These are phyloP conservation scores for Hydnomerulius pinastri DNA, from an alignment of 768 basidiomycete genomes.

Conservation along the genomic window DNA sequence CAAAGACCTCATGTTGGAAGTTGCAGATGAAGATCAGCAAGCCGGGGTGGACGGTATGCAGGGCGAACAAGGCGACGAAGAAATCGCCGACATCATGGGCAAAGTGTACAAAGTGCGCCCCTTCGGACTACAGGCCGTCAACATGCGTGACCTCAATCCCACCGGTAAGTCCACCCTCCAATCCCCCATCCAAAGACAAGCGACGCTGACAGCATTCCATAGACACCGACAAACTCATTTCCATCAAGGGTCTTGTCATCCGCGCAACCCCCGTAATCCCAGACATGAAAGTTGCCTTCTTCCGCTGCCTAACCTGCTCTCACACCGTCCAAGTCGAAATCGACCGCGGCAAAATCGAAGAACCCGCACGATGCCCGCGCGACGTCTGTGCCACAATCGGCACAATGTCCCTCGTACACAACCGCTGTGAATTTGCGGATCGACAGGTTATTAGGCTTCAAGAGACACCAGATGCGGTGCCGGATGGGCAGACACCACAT, in stretches of 20 bases:
- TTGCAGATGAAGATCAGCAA: conserved; percentile 79
- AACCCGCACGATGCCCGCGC: conserved; percentile 88
- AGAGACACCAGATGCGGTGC: conserved; percentile 97
- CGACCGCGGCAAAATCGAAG: conserved; percentile 96
- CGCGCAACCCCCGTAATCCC: conserved; percentile 97
- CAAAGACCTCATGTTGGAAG: conserved; percentile 89
- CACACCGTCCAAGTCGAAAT: conserved; percentile 98
- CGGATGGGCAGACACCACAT: conserved; percentile 97
- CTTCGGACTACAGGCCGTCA: conserved; percentile 78
- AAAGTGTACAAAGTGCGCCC: conserved; percentile 93
- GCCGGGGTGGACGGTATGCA: conserved; percentile 74
- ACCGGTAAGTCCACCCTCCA: conserved; percentile 54
- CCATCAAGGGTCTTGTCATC: conserved; percentile 95
- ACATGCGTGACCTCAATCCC: conserved; percentile 96
- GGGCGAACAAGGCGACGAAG: conserved; percentile 75
- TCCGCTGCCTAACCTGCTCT: conserved; percentile 92
- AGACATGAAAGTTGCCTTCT: conserved; percentile 99
- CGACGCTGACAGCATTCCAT: conserved; percentile 3
- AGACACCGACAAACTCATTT: conserved; percentile 99
- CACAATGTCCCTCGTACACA: conserved; percentile 94
- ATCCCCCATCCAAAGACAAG: neutral
- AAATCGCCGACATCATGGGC: conserved; percentile 85
- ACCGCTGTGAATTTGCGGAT: conserved; percentile 95
- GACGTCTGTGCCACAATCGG: conserved; percentile 89
- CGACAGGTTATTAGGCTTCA: conserved; percentile 94